Conservation (phyloP, 2,329 filamentous ascomycete species). For the Lecanoromycetidae sp. region DNA sequence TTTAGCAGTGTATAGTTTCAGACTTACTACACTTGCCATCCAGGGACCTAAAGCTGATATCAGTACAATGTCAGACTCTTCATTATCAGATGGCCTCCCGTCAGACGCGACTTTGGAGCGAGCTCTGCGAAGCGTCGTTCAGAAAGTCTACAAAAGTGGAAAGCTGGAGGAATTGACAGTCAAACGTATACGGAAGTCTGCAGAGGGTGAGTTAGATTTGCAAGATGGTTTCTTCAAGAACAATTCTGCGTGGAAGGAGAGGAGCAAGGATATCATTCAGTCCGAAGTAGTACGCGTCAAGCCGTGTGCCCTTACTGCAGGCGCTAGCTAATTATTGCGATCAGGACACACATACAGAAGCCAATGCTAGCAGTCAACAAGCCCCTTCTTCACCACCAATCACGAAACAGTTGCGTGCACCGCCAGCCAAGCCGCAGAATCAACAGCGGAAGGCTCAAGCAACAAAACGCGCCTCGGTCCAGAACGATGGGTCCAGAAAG, state of each 20-base stretch:
- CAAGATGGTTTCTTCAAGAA: constrained; percentile 44
- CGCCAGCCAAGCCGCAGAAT: constrained; percentile 12
- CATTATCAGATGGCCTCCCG: constrained; percentile 21
- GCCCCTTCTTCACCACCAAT: constrained; percentile 1
- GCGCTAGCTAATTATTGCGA: constrained; percentile 1
- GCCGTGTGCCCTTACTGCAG: not conserved
- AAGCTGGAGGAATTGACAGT: constrained; percentile 44
- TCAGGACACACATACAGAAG: constrained; percentile 27
- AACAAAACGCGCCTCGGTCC: constrained; percentile 11
- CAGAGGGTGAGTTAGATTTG: constrained; percentile 41
- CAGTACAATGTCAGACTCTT: constrained; percentile 22
- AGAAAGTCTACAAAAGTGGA: constrained; percentile 28
- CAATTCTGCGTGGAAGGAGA: constrained; percentile 41
- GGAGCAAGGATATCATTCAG: constrained; percentile 42
- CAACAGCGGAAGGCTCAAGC: constrained; percentile 14
- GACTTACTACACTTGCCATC: too few relatives aligned
- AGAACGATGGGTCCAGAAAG: constrained; percentile 18
- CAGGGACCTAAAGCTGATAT: too few relatives aligned
- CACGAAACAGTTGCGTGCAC: constrained; percentile 1
- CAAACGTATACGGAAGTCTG: constrained; percentile 42
- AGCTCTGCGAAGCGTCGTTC: constrained; percentile 31
- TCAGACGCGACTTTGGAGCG: constrained; percentile 29
- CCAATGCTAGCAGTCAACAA: constrained; percentile 12
- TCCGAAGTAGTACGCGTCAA: constrained; percentile 36
- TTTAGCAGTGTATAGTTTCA: too few relatives aligned